Conservation (phyloP, 176 grass and related monocot species). For the Calamus simplicifolius region DNA sequence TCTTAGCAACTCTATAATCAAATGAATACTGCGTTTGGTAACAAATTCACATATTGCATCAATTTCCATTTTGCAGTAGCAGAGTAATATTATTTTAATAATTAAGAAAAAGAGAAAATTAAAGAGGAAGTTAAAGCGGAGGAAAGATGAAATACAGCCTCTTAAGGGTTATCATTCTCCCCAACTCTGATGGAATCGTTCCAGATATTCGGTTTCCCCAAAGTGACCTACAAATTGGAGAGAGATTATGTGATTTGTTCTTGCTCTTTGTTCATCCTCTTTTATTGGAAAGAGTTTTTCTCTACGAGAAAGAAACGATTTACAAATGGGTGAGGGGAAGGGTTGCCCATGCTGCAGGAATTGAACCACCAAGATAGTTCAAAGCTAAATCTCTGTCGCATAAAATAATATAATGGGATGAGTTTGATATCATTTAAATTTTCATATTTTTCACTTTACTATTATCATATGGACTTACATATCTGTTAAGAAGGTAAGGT, state of each 20-base stretch:
- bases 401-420: background rate
- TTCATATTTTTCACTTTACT: background rate
- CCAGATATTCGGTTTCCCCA: slow-evolving; percentile 12
- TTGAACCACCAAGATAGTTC: slow-evolving; percentile 15
- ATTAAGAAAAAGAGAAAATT: no score
- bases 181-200: slow-evolving; percentile 1
- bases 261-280: no score
- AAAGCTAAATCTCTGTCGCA: slow-evolving; percentile 7
- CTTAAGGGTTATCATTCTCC: slow-evolving; percentile 1
- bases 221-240: slow-evolving; percentile 2
- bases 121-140: background rate
- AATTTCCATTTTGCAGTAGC: no score
- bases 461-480: background rate
- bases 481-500: slow-evolving; percentile 4
- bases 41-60: no score
- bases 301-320: background rate
- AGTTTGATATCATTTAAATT: background rate
- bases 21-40: no score
- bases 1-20: no score
- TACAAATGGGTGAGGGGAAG: slow-evolving; percentile 9
- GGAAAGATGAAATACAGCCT: background rate
- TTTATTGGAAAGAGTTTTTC: no score
- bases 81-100: no score
- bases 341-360: slow-evolving; percentile 10
- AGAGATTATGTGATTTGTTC: no score